phyloP scores from a whole-genome alignment of 2,329 filamentous ascomycete genomes.

The Aspergillus melleus region DNA sequence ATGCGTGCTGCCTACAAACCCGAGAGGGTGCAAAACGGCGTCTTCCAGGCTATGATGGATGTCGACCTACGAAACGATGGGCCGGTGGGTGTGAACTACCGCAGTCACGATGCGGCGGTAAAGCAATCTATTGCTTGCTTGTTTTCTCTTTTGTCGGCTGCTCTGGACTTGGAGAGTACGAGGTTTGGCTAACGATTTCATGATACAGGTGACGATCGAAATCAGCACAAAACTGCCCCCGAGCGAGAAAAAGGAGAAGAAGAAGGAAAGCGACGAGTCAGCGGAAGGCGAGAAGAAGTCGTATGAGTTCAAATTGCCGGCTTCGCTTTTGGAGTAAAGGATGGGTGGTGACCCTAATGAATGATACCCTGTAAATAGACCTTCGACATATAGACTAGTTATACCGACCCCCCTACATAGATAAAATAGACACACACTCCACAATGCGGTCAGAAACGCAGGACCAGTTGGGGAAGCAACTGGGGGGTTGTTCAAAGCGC shows the following conservation, averaged over 20 bases:
- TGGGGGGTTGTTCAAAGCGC: too few relatives aligned
- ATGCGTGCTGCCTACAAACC: constrained; percentile 69
- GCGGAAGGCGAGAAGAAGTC: constrained; percentile 14
- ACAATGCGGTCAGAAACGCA: too few relatives aligned
- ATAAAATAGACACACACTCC: background rate
- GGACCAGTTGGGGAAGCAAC: too few relatives aligned
- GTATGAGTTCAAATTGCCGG: constrained; percentile 27
- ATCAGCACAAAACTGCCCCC: constrained; percentile 45
- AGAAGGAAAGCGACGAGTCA: constrained; percentile 15
- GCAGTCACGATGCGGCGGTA: constrained; percentile 60
- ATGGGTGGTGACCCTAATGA: background rate
- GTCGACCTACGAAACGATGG: constrained; percentile 88
- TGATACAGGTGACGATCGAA: constrained; percentile 44
- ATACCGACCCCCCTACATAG: background rate
- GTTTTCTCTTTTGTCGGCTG: constrained; percentile 17
- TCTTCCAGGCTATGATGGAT: constrained; percentile 99
- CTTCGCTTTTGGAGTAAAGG: constrained; percentile 27
- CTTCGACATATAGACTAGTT: background rate
- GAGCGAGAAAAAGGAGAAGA: constrained; percentile 35
- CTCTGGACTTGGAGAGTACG: background rate
- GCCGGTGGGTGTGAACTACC: constrained; percentile 64
- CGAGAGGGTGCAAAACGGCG: constrained; percentile 86
- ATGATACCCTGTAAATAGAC: background rate
- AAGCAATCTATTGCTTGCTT: constrained; percentile 34
- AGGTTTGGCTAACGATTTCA: constrained; percentile 8